Evolutionary conservation across 2,329 filamentous ascomycete species (phyloP).

Genomic region (Phyllosticta capitalensis): DNA sequence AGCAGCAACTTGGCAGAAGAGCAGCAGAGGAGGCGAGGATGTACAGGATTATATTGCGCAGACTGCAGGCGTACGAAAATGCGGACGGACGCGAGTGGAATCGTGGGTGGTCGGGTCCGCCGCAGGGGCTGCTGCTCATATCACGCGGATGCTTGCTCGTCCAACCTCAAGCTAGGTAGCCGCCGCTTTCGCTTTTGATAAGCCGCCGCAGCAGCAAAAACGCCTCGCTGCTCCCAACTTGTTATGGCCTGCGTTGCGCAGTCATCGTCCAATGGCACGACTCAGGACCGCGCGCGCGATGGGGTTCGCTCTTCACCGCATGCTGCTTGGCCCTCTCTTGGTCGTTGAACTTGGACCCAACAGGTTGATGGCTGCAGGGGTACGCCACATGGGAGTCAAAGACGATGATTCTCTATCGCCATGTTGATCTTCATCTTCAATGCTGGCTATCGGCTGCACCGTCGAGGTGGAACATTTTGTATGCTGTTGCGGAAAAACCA

Average conservation of each 20-base stretch:
- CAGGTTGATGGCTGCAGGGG: background rate
- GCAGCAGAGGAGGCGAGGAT: background rate
- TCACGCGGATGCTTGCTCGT: background rate
- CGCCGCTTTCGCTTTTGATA: background rate
- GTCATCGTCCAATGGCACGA: background rate
- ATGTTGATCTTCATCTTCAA: background rate
- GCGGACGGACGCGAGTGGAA: background rate
- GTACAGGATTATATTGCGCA: background rate
- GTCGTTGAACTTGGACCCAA: background rate
- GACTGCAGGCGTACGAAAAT: background rate
- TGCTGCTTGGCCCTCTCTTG: background rate
- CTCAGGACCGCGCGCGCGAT: background rate
- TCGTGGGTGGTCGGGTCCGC: background rate
- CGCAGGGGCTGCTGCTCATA: background rate
- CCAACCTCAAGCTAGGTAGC: background rate
- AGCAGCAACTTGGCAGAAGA: background rate
- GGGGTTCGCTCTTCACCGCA: background rate
- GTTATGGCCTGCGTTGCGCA: background rate
- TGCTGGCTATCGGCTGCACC: background rate
- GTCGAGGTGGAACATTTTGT: background rate
- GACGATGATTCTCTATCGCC: background rate
- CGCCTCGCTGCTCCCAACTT: background rate
- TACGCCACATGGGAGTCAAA: background rate
- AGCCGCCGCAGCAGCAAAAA: background rate
- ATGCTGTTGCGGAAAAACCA: background rate